These are phyloP conservation scores for Casaregolazyma lundiana DNA, from an alignment of 1,139 yeast genomes.

Conservation along the genomic window DNA sequence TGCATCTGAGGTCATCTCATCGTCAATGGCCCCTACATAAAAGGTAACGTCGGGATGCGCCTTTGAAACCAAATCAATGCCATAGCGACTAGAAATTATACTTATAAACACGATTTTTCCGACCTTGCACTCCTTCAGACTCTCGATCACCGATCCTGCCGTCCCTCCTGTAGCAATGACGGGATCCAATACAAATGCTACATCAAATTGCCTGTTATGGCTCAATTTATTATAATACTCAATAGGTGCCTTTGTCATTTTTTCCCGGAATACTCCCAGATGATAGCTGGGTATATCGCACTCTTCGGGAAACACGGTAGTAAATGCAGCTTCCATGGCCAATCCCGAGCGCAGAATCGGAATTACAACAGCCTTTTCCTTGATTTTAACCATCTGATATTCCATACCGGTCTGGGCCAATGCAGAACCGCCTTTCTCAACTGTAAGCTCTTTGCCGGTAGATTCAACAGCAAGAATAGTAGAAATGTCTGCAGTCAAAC, in stretches of 20 bases:
- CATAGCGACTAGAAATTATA: conserved; percentile 28
- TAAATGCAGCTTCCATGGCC: conserved; percentile 33
- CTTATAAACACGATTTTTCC: conserved; percentile 30
- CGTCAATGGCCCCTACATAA: conserved; percentile 31
- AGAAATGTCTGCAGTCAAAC: conserved; percentile 27
- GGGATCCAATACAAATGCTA: conserved; percentile 35
- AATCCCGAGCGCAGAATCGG: conserved; percentile 35
- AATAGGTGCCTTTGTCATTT: conserved; percentile 31
- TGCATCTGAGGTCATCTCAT: conserved; percentile 26
- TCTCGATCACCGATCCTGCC: conserved; percentile 33
- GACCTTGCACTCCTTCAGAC: conserved; percentile 34
- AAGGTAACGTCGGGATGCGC: conserved; percentile 29
- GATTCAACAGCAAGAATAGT: conserved; percentile 32
- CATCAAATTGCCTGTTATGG: conserved; percentile 22
- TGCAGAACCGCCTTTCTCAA: conserved; percentile 15
- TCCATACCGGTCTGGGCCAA: conserved; percentile 25
- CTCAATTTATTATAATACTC: conserved; percentile 37
- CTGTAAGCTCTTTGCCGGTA: conserved; percentile 19
- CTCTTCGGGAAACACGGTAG: conserved; percentile 28
- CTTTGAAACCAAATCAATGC: conserved; percentile 22
- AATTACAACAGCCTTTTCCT: conserved; percentile 24
- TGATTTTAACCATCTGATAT: conserved; percentile 16
- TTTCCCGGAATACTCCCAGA: conserved; percentile 34
- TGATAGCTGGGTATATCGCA: conserved; percentile 31
- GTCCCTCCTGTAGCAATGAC: conserved; percentile 38